Conservation (phyloP, 108 stramenopile genomes). For the Fragilariopsis cylindrus region DNA sequence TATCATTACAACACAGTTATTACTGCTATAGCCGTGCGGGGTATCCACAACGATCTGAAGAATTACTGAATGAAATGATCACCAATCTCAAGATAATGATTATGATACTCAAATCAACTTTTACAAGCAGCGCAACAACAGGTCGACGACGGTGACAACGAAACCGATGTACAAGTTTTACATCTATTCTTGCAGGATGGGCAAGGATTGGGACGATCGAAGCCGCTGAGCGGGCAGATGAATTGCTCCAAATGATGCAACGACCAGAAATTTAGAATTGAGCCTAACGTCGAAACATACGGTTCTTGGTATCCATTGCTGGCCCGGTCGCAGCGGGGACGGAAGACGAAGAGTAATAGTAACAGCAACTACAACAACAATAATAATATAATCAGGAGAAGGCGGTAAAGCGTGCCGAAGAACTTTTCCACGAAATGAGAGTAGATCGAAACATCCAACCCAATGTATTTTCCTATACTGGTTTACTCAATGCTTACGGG, state of each 20-base stretch:
- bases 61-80: conserved; percentile 39
- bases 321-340: conserved; percentile 21
- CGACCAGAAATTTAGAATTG: conserved; percentile 35
- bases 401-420: conserved; percentile 35
- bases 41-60: conserved; percentile 28
- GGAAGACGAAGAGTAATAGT: conserved; percentile 12
- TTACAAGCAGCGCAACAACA: not conserved
- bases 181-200: conserved; percentile 51
- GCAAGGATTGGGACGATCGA: conserved; percentile 50
- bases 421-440: conserved; percentile 33
- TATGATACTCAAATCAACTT: not conserved
- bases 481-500: conserved; percentile 34
- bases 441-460: conserved; percentile 26
- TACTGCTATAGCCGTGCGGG: conserved; percentile 40
- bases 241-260: conserved; percentile 41
- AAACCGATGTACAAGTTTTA: conserved; percentile 23
- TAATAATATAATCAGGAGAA: not conserved
- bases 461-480: conserved; percentile 55
- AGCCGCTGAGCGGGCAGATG: conserved; percentile 33
- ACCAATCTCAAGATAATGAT: not conserved
- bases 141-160: not conserved
- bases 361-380: conserved; percentile 4
- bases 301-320: conserved; percentile 46
- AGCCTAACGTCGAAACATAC: conserved; percentile 54
- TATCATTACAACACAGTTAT: conserved; percentile 73